Base-by-base conservation (phyloP, 2,329 filamentous ascomycete genomes). In the Incumbomyces lentus region DNA sequence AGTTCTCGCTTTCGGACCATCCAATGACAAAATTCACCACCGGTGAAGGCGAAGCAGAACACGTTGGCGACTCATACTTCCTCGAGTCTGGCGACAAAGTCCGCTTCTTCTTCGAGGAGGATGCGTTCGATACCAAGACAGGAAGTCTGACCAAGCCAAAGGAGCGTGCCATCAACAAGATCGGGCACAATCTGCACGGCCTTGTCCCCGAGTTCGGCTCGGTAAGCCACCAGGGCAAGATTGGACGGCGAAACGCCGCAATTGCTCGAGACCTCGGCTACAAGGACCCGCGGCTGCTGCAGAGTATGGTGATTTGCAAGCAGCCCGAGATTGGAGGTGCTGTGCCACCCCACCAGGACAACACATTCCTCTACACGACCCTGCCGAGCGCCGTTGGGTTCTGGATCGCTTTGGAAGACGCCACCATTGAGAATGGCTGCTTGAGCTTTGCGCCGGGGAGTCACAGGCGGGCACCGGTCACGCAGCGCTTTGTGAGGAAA, bases 291-390 rank as follows among this genome's bases (percentile, higher is more conserved):
- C 72, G 83, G 16, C 74, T 82, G 4, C 72, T 98, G 44, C 92
- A 98, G 71, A 92, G 84, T 63, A 98, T 98, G 92, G 75, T 96
- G 22, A 96, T 98, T 58, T 95, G 88, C 77, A 98, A 98, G 66
- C 90, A 95, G 68, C 89, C 92, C 17, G 86, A 93, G 67, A 95
- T 96, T 44, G 92, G 92, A 22, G 90, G 86, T 17, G 84, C 85
- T 1, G 92, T 96, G 36, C 87, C 84, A 1, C 79, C 87, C 17
- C 92, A 98, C 64, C 89, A 95, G 68, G 90, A 96, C 65, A 86
- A 79, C 54, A 89, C 87, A 1, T 98, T 96, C 57, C 58, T 98
- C 51, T 96, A 94, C 64, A 96, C 92, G 1, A 71, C 88, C 54
- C 84, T 86, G 32, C 90, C 90, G 1, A 85, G 79, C 33, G 92